Evolutionary conservation across 2,329 filamentous ascomycete species (phyloP).

Genomic region (Setomelanomma holmii): DNA sequence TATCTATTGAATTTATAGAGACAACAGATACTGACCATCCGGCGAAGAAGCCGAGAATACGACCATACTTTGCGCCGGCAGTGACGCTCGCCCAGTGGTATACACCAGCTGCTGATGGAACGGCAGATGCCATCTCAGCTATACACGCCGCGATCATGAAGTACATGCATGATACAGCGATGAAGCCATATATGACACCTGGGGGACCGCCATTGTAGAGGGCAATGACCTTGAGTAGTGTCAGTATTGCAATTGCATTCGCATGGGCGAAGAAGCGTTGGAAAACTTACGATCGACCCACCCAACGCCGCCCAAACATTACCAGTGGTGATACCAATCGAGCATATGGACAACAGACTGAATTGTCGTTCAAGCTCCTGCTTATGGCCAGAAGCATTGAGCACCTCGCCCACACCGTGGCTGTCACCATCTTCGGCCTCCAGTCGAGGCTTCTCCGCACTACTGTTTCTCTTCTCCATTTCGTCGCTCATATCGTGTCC

Average conservation of each 20-base stretch:
- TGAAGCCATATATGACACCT: constrained; percentile 57
- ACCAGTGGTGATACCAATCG: constrained; percentile 55
- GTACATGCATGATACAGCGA: constrained; percentile 59
- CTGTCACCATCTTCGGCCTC: constrained; percentile 26
- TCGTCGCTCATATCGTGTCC: background rate
- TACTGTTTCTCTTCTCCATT: constrained; percentile 14
- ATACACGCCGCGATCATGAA: constrained; percentile 59
- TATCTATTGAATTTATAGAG: background rate
- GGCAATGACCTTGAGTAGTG: constrained; percentile 40
- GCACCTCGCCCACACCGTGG: constrained; percentile 43
- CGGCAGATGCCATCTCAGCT: constrained; percentile 58
- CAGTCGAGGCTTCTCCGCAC: constrained; percentile 16
- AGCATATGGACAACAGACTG: constrained; percentile 55
- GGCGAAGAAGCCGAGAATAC: constrained; percentile 57
- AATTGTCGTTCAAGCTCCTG: constrained; percentile 61
- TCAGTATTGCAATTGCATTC: too few species aligned
- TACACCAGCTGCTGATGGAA: constrained; percentile 54
- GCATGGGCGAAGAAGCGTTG: too few species aligned
- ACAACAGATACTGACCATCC: constrained; percentile 50
- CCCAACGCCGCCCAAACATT: constrained; percentile 56
- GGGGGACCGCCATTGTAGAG: constrained; percentile 56
- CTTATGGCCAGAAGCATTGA: constrained; percentile 60
- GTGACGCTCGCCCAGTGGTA: constrained; percentile 63
- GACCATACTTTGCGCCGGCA: constrained; percentile 55
- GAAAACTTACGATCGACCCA: constrained; percentile 54